These are phyloP conservation scores for Trichoderma aggressivum DNA, from an alignment of 2,329 filamentous ascomycete species.

Conservation along the genomic window DNA sequence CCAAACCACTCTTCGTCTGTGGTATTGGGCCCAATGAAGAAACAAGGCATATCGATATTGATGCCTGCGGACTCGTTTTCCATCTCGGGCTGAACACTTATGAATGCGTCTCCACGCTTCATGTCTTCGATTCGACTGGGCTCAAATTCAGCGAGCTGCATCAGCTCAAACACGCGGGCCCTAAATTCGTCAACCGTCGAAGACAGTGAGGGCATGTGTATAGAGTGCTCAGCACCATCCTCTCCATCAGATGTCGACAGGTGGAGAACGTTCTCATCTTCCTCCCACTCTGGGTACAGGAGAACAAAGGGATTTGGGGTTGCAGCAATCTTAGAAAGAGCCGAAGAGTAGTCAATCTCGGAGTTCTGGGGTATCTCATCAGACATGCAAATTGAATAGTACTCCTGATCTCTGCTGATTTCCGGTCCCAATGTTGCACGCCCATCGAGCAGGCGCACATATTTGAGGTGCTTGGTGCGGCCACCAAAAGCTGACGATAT, in stretches of 20 bases:
- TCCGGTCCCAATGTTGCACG: neutral
- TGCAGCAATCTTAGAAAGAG: neutral
- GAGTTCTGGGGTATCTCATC: neutral
- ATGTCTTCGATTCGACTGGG: neutral
- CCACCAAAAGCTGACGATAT: neutral
- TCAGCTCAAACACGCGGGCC: slow-evolving; percentile 4
- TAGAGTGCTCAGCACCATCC: neutral
- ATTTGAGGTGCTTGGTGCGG: neutral
- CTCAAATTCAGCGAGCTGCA: neutral
- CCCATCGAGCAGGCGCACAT: slow-evolving; percentile 6
- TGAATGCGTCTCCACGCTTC: neutral
- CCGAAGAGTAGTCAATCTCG: neutral
- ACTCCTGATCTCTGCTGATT: neutral
- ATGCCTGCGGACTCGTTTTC: neutral
- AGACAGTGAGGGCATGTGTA: slow-evolving; percentile 6
- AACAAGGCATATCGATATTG: slow-evolving; percentile 18
- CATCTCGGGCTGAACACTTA: slow-evolving; percentile 23
- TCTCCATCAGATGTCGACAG: neutral
- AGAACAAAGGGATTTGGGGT: neutral
- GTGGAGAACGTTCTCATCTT: neutral
- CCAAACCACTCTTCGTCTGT: slow-evolving; percentile 25
- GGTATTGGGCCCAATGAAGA: slow-evolving; percentile 21
- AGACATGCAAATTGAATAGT: neutral
- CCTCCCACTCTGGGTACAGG: slow-evolving; percentile 12
- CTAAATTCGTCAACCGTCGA: slow-evolving; percentile 5